Percentiles rank a stretch among this genome's conserved stretches.
Conservation (phyloP, 371 early-diverging fungal species). For the Rhizopus sp. region DNA sequence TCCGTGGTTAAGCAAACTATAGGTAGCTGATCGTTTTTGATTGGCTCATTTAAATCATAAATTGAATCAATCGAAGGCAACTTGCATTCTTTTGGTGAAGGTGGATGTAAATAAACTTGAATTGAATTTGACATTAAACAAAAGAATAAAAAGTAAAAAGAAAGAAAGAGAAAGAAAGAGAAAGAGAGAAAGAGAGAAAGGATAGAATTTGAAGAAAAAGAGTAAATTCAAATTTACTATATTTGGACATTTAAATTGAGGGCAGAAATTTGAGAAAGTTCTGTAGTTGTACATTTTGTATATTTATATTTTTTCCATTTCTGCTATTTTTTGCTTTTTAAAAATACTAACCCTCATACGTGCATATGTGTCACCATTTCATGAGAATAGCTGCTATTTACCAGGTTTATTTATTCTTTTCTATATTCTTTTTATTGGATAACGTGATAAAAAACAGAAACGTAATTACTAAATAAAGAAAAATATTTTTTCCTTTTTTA, state of each 20-base stretch:
- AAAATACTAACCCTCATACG: too few relatives aligned
- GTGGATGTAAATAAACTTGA: conserved; percentile 21
- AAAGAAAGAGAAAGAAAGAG: conserved; percentile 8
- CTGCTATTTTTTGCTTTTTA: conserved; percentile 2
- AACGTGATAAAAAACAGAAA: too few relatives aligned
- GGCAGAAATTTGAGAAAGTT: conserved; percentile 3
- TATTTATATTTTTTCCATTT: conserved; percentile 8
- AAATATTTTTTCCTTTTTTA: too few relatives aligned
- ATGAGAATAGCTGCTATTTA: too few relatives aligned
- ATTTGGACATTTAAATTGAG: conserved; percentile 14
- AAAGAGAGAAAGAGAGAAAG: conserved; percentile 5
- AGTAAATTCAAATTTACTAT: conserved; percentile 17
- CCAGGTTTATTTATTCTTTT: too few relatives aligned
- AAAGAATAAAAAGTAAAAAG: conserved; percentile 3
- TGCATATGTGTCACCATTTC: too few relatives aligned
- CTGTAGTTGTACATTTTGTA: conserved; percentile 5
- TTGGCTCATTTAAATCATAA: conserved; percentile 5
- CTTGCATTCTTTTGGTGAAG: conserved; percentile 17
- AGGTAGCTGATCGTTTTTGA: conserved; percentile 6
- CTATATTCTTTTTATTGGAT: too few relatives aligned
- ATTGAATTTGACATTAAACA: conserved; percentile 12
- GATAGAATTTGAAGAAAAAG: conserved; percentile 1
- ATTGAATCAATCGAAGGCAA: conserved; percentile 20
- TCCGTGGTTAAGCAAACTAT: neutral
- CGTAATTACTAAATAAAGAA: too few relatives aligned